Base-by-base conservation (phyloP, 2,329 filamentous ascomycete species). In the Graphilbum ipis-grandicollis region DNA sequence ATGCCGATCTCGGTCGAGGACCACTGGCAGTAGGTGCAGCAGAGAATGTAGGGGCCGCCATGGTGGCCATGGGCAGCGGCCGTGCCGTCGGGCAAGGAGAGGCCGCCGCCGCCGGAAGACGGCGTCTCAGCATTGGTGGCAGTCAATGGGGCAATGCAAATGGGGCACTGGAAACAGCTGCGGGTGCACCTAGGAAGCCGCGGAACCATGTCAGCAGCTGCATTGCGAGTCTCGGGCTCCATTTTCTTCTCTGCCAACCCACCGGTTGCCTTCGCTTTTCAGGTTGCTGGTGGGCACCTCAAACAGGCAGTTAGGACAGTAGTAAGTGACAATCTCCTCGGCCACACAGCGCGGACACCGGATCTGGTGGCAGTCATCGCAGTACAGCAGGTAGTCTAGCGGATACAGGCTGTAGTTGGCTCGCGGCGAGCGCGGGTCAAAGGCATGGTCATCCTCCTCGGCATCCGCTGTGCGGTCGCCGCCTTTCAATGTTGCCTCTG, bases 301-400 rank as follows among this genome's bases (percentile, higher is more conserved):
- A 50, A 98, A 96, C 39, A 98, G 60, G 54, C 90, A 98, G 53
- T 75, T 88, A 5, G 90, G 90, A 50, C 90, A 98, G 57, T 83
- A 98, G 66, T 85, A 94, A 37, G 83, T 90, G 34, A 93, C 76
- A 38, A 93, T 85, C 59, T 98, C 90, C 53, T 98, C 90, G 34
- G 78, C 72, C 37, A 92, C 81, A 52, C 90, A 98, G 59, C 85
- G 69, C 6, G 84, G 82, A 53, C 90, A 98, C 47, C 90, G 80
- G 43, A 96, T 93, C 56, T 93, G 80, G 53, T 93, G 84, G 56
- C 90, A 98, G 54, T 96, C 90, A 53, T 93, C 88, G 62, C 90
- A 98, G 62, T 93, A 98, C 30, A 96, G 69, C 19, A 98, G 71
- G 52, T 94, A 78, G 51, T 96, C 88, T 32, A 94, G 75, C 1